Base-by-base conservation (phyloP, 495 filamentous ascomycete species). In the Aspergillus haitiensis region DNA sequence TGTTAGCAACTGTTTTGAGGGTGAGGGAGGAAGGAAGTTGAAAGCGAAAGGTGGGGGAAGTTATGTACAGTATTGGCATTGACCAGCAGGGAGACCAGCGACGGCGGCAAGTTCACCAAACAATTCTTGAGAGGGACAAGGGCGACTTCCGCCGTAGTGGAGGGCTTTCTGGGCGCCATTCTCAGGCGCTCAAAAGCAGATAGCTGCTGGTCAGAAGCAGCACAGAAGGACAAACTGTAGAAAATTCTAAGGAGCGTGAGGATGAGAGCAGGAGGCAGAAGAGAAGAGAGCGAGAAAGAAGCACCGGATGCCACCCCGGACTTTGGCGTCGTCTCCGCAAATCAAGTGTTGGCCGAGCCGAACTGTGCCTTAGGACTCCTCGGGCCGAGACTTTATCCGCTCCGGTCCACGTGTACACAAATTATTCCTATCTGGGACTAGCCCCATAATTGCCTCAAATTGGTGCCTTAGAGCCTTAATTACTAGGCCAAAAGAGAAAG, bases 81-180 rank as follows among this genome's bases (percentile, higher is more conserved):
- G 63, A 91, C 84, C 56, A 98, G 84, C 47, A 96, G 72, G 12
- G 86, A 83, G 47, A 92, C 90, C 31, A 97, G 79, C 4, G 90
- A 90, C n/a, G 87, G 72, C 33, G 94, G 94, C 15, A 98, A 81
- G 72, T 98, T 98, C 62, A 96, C 90, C 16, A 98, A 82, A 74
- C 94, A 98, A 68, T 88, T 97, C 75, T 95, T 95, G 9, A 97
- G 81, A 55, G 91, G 88, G 21, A 89, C 82, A 21, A 97, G 81
- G 44, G 86, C 86, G 58, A 96, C 80, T 74, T 94, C 90, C 40
- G 88, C 91, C 49, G 85, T 81, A 0, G 84, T 84, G 35, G 87
- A 84, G 62, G 82, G 80, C 75, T 86, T 90, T 73, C 80, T 88
- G 66, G 85, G 82, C 64, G 84, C 85, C 85, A 88, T 88, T 56